Percentiles rank a stretch among this genome's conserved stretches.
phyloP scores from a whole-genome alignment of 2,329 filamentous ascomycete species.

The Pestalotiopsis sp. region DNA sequence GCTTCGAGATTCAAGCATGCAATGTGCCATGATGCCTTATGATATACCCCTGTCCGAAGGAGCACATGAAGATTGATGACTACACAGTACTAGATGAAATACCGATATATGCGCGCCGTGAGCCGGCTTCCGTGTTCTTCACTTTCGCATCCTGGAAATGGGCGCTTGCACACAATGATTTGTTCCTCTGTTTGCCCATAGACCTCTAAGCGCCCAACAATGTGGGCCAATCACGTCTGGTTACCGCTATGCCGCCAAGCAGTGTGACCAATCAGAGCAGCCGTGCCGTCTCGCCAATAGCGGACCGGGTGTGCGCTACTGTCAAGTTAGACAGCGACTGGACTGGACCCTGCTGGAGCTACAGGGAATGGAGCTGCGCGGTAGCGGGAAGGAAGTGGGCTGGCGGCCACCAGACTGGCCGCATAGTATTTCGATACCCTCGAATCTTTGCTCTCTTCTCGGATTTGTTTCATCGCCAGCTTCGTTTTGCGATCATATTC shows the following conservation, averaged over 20 bases:
- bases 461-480: constrained; percentile 21
- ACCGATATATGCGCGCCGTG: neutral
- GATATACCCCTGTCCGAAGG: neutral
- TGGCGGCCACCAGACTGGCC: constrained; percentile 18
- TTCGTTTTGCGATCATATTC: constrained; percentile 16
- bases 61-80: neutral
- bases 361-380: constrained; percentile 10
- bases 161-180: constrained; percentile 26
- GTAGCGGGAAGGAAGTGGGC: constrained; percentile 17
- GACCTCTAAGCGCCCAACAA: constrained; percentile 26
- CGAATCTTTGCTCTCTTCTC: constrained; percentile 14
- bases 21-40: neutral
- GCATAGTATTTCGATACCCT: constrained; percentile 20
- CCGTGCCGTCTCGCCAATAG: neutral
- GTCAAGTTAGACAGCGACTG: constrained; percentile 3
- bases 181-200: constrained; percentile 21
- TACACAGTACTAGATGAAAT: neutral
- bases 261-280: constrained; percentile 19
- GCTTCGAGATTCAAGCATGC: constrained; percentile 6
- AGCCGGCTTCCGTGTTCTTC: constrained; percentile 8
- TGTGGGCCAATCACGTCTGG: constrained; percentile 24
- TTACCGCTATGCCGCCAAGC: constrained; percentile 22
- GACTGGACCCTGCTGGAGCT: constrained; percentile 9
- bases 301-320: neutral
- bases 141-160: constrained; percentile 16